Percentiles rank a stretch among this genome's conserved stretches.
Conservation (phyloP, 495 filamentous ascomycete genomes). For the Penicillium odoratum region DNA sequence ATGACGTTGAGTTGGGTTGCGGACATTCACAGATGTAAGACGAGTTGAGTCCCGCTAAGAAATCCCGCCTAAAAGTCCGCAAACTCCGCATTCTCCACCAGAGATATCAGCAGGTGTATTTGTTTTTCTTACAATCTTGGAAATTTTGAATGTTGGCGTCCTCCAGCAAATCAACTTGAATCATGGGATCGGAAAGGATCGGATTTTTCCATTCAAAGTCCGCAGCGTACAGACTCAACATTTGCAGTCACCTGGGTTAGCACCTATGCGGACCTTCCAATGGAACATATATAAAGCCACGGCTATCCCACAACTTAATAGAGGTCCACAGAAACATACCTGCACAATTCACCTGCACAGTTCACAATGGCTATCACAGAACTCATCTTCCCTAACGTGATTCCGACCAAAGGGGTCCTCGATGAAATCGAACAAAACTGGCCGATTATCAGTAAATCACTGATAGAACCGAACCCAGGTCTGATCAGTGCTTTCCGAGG, state of each 20-base stretch:
- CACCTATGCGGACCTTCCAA: too few relatives aligned
- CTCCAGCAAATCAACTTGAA: not conserved
- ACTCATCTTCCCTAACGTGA: constrained; percentile 8
- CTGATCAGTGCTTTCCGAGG: constrained; percentile 5
- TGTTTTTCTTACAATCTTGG: not conserved
- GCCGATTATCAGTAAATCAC: constrained; percentile 1
- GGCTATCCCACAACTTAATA: not conserved
- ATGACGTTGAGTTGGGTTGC: constrained; percentile 1
- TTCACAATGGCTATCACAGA: constrained; percentile 10
- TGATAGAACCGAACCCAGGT: constrained; percentile 11
- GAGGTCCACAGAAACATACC: not conserved
- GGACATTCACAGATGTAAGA: not conserved
- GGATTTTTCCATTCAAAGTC: not conserved
- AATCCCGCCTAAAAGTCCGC: not conserved
- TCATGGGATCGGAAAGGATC: not conserved
- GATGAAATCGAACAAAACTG: constrained; percentile 5
- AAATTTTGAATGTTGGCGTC: too few relatives aligned
- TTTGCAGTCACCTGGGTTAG: too few relatives aligned
- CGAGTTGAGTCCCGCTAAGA: not conserved
- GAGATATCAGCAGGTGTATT: not conserved
- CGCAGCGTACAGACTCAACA: not conserved
- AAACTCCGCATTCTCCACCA: not conserved
- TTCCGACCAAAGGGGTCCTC: constrained; percentile 2
- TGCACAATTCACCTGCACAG: not conserved
- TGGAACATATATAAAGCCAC: not conserved